Base-by-base conservation (phyloP, 1,284 basidiomycete genomes). In the Puccinia coronata region DNA sequence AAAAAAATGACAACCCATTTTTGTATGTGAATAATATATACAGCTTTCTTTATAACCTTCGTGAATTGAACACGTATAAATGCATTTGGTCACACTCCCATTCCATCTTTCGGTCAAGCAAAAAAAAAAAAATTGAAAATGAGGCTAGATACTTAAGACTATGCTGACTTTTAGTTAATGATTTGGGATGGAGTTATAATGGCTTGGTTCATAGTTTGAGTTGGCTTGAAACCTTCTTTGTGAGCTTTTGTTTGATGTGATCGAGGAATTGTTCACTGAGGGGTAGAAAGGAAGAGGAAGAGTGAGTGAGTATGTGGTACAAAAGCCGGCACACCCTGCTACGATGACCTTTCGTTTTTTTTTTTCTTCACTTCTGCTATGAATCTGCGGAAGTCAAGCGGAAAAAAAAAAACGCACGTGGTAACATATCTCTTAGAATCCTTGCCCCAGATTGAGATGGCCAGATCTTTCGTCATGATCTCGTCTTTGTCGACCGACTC, bases 371-470 rank as follows among this genome's bases (percentile, higher is more conserved):
- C 1, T 20, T 25, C 55, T 9, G 11, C 11, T 57, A 25, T 57
- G 3, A 34, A 12, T 59, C 28, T 4, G 12, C 9, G 4, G 70
- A 75, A 14, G 23, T 55, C 34, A 18, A 28, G 14, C 49, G 41
- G 25, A 3, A 36, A 23, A 39, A 28, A 23, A 47, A 69, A 1
- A 16, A 59, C 77, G 71, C 57, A 80, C 77, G 77, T 80, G 5
- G 77, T 80, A 8, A 53, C 77, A 43, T 80, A 80, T 53, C 63
- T 70, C n/a, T 55, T 70, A 23, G 41, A 57, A 72, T 80, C 77
- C 90, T 94, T 94, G 78, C 96, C 96, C 86, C 98, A 92, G 86
- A 98, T 98, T 18, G 95, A 92, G 47, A 98, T 89, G 34, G 96
- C 96, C 71, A 99, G 88, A 88, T 99, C 96, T 84, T 80, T 80